Conservation (phyloP, 441 rosid species). For the Corymbia citriodora region DNA sequence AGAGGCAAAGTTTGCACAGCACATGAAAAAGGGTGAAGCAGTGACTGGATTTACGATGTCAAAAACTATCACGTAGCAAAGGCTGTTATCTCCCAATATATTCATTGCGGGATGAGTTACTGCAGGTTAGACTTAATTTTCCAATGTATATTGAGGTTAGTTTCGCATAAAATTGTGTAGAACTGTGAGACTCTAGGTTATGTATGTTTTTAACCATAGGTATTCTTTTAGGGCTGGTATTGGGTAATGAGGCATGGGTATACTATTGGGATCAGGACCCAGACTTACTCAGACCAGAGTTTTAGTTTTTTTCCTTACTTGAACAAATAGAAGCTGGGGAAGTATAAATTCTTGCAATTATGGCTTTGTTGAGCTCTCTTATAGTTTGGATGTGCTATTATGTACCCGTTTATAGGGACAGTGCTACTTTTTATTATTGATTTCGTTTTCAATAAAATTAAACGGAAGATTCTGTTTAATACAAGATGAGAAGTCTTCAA, state of each 20-base stretch:
- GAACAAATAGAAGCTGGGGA: neutral
- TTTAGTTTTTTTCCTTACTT: neutral
- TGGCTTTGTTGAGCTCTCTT: neutral
- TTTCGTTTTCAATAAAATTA: neutral
- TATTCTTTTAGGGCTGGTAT: neutral
- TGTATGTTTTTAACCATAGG: neutral
- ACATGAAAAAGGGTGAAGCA: constrained; percentile 84
- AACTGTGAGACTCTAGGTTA: neutral
- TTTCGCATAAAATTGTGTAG: neutral
- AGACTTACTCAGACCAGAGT: neutral
- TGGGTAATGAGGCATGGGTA: neutral
- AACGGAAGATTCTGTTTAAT: neutral
- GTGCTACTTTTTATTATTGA: neutral
- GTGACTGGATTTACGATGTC: constrained; percentile 89
- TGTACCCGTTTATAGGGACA: neutral
- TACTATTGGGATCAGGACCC: neutral
- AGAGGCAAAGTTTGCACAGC: constrained; percentile 86
- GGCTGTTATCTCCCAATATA: constrained; percentile 87
- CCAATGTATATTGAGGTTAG: neutral
- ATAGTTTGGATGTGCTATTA: neutral
- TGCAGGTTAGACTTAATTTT: constrained; percentile 55
- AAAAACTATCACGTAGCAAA: constrained; percentile 67
- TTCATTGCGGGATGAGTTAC: constrained; percentile 83
- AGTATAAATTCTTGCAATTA: neutral
- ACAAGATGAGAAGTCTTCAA: neutral